Percentiles rank a stretch among this genome's conserved stretches.
Conservation (phyloP, 352 stramenopile species). For the Globisporangium cystogenes region DNA sequence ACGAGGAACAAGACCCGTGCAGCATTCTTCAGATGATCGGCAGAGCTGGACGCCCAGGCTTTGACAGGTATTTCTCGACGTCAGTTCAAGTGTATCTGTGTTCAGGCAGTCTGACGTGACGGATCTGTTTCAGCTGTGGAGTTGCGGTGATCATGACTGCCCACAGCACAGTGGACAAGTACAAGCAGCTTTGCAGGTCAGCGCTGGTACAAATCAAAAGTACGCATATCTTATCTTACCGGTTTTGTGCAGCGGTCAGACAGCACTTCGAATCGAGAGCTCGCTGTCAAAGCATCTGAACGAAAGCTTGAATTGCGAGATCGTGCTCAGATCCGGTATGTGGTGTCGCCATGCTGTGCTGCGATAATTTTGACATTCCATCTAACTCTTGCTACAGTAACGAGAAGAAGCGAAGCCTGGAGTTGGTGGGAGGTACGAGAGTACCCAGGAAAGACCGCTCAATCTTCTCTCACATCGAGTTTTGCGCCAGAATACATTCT, state of each 20-base stretch:
- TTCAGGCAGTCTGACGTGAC: not conserved
- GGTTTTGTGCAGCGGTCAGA: slow-evolving; percentile 6
- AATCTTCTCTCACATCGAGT: not conserved
- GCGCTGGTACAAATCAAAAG: slow-evolving; percentile 4
- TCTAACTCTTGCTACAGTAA: slow-evolving; percentile 12
- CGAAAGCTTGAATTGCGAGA: slow-evolving; percentile 12
- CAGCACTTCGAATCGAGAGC: slow-evolving; percentile 10
- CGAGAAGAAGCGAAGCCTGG: slow-evolving; percentile 19
- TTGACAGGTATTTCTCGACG: slow-evolving; percentile 17
- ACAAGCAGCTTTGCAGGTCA: slow-evolving; percentile 20
- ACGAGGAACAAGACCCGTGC: slow-evolving; percentile 19
- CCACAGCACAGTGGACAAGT: slow-evolving; percentile 13
- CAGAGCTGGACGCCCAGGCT: slow-evolving; percentile 25
- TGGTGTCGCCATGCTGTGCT: not conserved
- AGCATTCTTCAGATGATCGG: slow-evolving; percentile 39
- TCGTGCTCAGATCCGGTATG: slow-evolving; percentile 16
- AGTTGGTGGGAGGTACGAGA: slow-evolving; percentile 10
- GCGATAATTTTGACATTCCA: not conserved
- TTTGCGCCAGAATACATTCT: slow-evolving; percentile 8
- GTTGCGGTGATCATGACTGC: slow-evolving; percentile 26
- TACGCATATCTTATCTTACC: no score
- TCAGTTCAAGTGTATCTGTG: not conserved
- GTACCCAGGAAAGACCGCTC: no score
- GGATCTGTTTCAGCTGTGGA: slow-evolving; percentile 8
- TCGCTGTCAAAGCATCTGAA: slow-evolving; percentile 3